Percentiles rank a stretch among this genome's conserved stretches.
Evolutionary conservation across 768 basidiomycete genomes (phyloP).

Genomic region (Tricholoma saponaceum): DNA sequence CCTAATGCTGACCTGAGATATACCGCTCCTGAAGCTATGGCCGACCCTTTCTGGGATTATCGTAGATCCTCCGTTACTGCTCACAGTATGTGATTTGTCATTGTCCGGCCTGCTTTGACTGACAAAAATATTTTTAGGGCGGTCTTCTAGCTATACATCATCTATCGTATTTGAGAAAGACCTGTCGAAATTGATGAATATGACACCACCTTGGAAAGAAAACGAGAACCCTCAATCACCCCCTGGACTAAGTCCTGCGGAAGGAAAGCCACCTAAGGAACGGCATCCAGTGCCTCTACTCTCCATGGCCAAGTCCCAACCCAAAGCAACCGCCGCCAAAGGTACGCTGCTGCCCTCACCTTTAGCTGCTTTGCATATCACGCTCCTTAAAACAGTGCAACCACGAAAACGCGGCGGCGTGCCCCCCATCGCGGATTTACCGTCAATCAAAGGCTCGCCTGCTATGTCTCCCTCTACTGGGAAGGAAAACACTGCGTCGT

Average conservation of each 20-base stretch:
- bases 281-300: constrained; percentile 7
- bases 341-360: constrained; percentile 23
- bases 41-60: constrained; percentile 62
- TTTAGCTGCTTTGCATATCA: neutral
- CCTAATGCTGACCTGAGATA: constrained; percentile 82
- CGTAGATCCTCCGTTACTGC: constrained; percentile 22
- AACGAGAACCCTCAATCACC: constrained; percentile 28
- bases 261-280: constrained; percentile 9
- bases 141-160: constrained; percentile 43
- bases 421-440: constrained; percentile 34
- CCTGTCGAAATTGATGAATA: constrained; percentile 32
- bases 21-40: constrained; percentile 61
- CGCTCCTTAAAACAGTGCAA: too few species aligned
- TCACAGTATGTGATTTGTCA: constrained; percentile 37
- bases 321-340: constrained; percentile 34
- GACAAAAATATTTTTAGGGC: constrained; percentile 26
- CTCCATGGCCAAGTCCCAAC: constrained; percentile 40
- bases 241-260: constrained; percentile 22
- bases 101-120: neutral
- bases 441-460: constrained; percentile 55
- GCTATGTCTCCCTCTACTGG: constrained; percentile 33
- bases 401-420: constrained; percentile 35
- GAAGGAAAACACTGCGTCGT: constrained; percentile 37
- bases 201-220: constrained; percentile 28
- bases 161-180: constrained; percentile 51